A percentile compares a stretch with the other conserved stretches of the same genome.
These are phyloP conservation scores for Elaphomyces granulatus DNA, from an alignment of 495 filamentous ascomycete genomes.

Conservation along the genomic window DNA sequence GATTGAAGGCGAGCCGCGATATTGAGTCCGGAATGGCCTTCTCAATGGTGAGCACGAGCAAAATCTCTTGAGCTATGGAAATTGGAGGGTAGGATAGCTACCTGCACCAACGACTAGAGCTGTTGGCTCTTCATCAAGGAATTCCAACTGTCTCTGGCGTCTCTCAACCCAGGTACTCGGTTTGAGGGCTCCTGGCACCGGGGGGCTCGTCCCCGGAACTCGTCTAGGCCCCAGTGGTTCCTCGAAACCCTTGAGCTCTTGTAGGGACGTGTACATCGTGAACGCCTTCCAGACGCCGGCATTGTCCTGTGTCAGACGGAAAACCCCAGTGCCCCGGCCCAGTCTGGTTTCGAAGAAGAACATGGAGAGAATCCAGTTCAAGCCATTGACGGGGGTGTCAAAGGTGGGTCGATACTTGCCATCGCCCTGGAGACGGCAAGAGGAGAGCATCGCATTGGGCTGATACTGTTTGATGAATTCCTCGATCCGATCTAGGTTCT, in stretches of 20 bases:
- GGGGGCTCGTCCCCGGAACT: slow-evolving; percentile 39
- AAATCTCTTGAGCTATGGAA: too few relatives aligned
- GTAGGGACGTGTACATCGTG: slow-evolving; percentile 44
- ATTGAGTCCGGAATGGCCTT: slow-evolving; percentile 41
- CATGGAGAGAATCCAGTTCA: slow-evolving; percentile 38
- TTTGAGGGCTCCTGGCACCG: slow-evolving; percentile 39
- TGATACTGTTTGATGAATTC: slow-evolving; percentile 30
- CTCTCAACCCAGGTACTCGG: slow-evolving; percentile 57
- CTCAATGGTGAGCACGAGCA: too few relatives aligned
- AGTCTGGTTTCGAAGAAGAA: slow-evolving; percentile 36
- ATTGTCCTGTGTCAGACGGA: slow-evolving; percentile 36
- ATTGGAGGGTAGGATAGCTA: slow-evolving; percentile 15
- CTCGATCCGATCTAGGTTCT: slow-evolving; percentile 33
- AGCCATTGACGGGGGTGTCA: slow-evolving; percentile 25
- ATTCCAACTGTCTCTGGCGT: slow-evolving; percentile 40
- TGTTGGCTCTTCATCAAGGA: slow-evolving; percentile 41
- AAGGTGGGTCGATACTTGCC: slow-evolving; percentile 28
- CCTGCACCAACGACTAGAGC: slow-evolving; percentile 53
- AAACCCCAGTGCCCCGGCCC: slow-evolving; percentile 42
- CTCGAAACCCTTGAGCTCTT: slow-evolving; percentile 35
- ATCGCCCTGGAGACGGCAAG: slow-evolving; percentile 27
- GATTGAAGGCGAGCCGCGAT: slow-evolving; percentile 54
- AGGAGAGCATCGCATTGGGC: slow-evolving; percentile 18
- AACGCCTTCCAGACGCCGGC: slow-evolving; percentile 47
- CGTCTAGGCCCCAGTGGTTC: slow-evolving; percentile 37